phyloP scores from a whole-genome alignment of 441 rosid genomes.

The Gossypium gossypioides region DNA sequence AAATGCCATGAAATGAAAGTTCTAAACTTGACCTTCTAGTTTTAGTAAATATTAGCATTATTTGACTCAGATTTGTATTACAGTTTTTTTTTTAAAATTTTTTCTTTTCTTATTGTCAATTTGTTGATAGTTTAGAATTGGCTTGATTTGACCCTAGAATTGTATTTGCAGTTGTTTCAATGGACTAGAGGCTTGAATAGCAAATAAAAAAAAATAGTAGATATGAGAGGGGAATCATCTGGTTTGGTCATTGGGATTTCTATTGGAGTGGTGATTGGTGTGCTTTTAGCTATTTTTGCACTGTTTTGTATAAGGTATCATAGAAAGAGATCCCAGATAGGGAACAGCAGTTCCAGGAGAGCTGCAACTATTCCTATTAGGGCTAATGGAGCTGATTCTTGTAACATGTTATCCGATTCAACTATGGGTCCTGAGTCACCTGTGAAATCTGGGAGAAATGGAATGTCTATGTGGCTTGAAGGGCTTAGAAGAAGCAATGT shows the following conservation, averaged over 20 bases:
- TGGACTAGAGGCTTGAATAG: constrained; percentile 34
- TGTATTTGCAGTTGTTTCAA: constrained; percentile 30
- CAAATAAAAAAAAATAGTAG: constrained; percentile 20
- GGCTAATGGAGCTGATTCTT: constrained; percentile 64
- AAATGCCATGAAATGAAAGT: not conserved
- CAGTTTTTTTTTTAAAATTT: not conserved
- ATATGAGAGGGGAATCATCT: constrained; percentile 71
- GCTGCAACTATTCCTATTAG: constrained; percentile 69
- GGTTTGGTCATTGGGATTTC: constrained; percentile 85
- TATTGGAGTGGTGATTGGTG: constrained; percentile 88
- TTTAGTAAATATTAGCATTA: constrained; percentile 10
- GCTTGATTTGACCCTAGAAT: not conserved
- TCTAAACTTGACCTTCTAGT: constrained; percentile 22
- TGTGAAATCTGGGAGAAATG: constrained; percentile 48
- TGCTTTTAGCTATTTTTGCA: constrained; percentile 55
- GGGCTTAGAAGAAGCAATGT: constrained; percentile 53
- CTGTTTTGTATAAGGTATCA: constrained; percentile 61
- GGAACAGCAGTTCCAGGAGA: constrained; percentile 73
- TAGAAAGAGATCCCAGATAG: constrained; percentile 73
- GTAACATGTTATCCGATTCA: constrained; percentile 67
- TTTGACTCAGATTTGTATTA: constrained; percentile 18
- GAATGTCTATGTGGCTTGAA: constrained; percentile 63
- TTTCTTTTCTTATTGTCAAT: not conserved
- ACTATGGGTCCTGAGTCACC: constrained; percentile 86
- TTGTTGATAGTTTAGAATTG: not conserved